Conservation (phyloP, 495 filamentous ascomycete genomes). For the Neurospora cerealis region DNA sequence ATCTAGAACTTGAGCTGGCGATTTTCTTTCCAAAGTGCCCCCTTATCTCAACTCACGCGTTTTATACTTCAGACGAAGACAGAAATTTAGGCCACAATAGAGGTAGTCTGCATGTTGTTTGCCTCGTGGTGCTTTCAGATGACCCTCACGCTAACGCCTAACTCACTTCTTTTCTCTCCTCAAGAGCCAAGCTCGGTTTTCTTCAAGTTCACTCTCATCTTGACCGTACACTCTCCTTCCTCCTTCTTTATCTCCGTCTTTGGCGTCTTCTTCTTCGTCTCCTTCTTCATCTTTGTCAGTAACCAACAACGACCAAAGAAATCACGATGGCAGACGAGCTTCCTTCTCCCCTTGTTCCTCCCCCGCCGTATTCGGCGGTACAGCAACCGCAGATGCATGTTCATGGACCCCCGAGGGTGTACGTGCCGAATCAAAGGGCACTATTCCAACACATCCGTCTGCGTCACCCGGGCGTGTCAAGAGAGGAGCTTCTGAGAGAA, state of each 20-base stretch:
- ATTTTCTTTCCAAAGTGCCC: not conserved
- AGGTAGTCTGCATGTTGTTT: not conserved
- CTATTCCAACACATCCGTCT: not conserved
- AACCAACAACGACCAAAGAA: not conserved
- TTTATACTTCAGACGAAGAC: not conserved
- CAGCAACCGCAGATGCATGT: not conserved
- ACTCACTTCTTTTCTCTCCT: not conserved
- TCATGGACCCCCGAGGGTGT: not conserved
- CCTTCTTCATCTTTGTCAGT: not conserved
- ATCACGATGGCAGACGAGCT: not conserved
- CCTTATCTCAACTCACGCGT: not conserved
- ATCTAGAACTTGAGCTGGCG: not conserved
- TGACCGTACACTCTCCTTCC: not conserved
- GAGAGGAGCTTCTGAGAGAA: not conserved
- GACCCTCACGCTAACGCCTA: not conserved
- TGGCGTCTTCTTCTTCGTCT: not conserved
- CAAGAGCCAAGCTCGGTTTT: not conserved
- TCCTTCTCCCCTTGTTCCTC: not conserved
- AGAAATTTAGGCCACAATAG: not conserved
- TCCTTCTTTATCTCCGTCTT: not conserved
- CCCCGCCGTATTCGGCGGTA: not conserved
- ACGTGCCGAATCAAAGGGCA: not conserved
- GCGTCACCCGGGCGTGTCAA: not conserved
- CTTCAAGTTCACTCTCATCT: not conserved
- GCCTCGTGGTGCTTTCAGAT: not conserved